phyloP scores from a whole-genome alignment of 2,329 filamentous ascomycete genomes.

The Exophiala aquamarina region DNA sequence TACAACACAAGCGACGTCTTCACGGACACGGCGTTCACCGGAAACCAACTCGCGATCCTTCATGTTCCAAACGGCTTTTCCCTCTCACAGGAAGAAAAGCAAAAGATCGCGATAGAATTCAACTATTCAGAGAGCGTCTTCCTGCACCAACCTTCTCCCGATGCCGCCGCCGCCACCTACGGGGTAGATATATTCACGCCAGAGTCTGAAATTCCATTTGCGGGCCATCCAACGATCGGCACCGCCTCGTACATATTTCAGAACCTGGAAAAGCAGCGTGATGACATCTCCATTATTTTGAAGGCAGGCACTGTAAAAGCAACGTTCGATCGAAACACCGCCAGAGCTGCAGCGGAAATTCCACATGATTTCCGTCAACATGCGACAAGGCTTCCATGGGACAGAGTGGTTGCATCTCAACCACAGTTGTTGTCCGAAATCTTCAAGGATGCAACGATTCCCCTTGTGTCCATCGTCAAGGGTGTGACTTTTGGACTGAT shows the following conservation, averaged over 20 bases:
- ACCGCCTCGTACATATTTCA: conserved; percentile 49
- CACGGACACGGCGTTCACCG: not conserved
- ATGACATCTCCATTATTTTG: not conserved
- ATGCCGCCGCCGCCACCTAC: not conserved
- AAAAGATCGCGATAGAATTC: conserved; percentile 60
- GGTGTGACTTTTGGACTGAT: conserved; percentile 4
- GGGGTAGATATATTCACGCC: conserved; percentile 55
- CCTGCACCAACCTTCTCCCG: conserved; percentile 44
- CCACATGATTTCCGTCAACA: conserved; percentile 7
- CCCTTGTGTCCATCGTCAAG: conserved; percentile 3
- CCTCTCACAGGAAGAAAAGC: conserved; percentile 51
- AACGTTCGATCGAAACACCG: not conserved
- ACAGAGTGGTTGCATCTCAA: conserved; percentile 7
- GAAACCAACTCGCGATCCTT: conserved; percentile 3
- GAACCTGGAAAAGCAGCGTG: conserved; percentile 3
- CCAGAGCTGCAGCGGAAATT: conserved; percentile 5
- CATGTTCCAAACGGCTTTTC: not conserved
- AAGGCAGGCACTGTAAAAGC: conserved; percentile 6
- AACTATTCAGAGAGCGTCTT: conserved; percentile 66
- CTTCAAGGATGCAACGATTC: not conserved
- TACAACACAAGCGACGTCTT: conserved; percentile 3
- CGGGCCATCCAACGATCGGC: conserved; percentile 59
- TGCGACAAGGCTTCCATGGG: not conserved
- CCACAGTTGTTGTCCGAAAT: not conserved
- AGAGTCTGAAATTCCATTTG: conserved; percentile 53